Conservation (phyloP, 192 early-diverging fungal species). For the Coemansia interrupta region DNA sequence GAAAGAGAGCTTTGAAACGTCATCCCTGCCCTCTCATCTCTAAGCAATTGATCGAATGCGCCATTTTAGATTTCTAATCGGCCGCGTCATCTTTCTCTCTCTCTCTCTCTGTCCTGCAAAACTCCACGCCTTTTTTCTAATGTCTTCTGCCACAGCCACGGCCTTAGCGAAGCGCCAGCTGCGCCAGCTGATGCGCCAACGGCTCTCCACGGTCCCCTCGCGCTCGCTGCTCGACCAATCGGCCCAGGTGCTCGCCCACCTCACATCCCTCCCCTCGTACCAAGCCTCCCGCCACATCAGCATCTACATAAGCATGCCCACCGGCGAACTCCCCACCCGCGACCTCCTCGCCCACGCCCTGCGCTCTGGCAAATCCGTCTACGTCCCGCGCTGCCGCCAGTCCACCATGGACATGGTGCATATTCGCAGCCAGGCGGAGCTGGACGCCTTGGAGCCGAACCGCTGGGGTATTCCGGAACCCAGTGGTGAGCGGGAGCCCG, state of each 20-base stretch:
- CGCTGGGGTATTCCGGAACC: constrained; percentile 48
- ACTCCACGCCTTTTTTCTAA: too few relatives aligned
- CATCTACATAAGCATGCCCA: constrained; percentile 41
- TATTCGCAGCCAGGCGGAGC: not conserved
- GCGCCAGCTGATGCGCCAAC: constrained; percentile 26
- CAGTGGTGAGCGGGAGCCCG: not conserved
- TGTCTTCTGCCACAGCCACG: not conserved
- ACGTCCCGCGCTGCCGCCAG: constrained; percentile 25
- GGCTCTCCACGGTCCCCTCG: constrained; percentile 6
- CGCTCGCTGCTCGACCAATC: constrained; percentile 16
- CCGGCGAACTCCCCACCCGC: constrained; percentile 29
- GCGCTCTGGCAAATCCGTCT: constrained; percentile 30
- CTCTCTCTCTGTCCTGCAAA: not conserved
- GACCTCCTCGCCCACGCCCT: constrained; percentile 13
- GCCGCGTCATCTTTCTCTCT: constrained; percentile 1
- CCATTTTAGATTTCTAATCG: not conserved
- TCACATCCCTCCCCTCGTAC: constrained; percentile 9
- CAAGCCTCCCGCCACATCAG: constrained; percentile 21
- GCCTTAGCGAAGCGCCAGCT: constrained; percentile 22
- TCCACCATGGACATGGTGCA: constrained; percentile 35
- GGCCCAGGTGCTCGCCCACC: not conserved
- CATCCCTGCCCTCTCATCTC: too few relatives aligned
- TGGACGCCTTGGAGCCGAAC: constrained; percentile 9
- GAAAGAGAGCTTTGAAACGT: too few relatives aligned
- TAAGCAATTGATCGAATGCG: too few relatives aligned